Percentiles rank a stretch among this genome's conserved stretches.
Conservation (phyloP, 371 early-diverging fungal genomes). For the Mortierella sp. region DNA sequence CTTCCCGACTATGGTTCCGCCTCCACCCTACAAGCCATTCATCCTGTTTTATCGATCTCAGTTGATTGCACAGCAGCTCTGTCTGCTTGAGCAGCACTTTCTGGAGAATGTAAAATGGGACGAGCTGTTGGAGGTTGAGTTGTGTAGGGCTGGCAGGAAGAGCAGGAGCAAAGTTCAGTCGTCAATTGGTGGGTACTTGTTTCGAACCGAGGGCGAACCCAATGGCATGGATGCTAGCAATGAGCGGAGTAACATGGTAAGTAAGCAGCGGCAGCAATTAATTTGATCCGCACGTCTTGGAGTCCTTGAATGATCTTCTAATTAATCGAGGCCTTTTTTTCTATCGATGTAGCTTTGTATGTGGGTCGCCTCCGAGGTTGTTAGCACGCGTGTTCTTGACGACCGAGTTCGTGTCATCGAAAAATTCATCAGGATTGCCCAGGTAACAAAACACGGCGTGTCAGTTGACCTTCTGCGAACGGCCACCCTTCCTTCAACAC, state of each 20-base stretch:
- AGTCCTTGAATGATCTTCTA: neutral
- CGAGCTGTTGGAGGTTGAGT: constrained; percentile 67
- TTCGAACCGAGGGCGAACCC: constrained; percentile 17
- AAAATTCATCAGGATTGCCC: constrained; percentile 80
- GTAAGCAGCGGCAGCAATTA: neutral
- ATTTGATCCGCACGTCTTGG: neutral
- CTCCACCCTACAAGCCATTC: constrained; percentile 59
- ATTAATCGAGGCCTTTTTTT: neutral
- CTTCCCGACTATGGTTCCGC: neutral
- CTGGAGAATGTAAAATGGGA: constrained; percentile 69
- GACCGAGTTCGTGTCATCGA: constrained; percentile 77
- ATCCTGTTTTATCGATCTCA: constrained; percentile 72
- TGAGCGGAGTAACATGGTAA: constrained; percentile 54
- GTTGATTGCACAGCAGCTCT: constrained; percentile 70
- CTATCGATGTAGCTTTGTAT: constrained; percentile 19
- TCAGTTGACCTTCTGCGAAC: no score
- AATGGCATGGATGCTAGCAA: constrained; percentile 50
- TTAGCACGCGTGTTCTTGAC: constrained; percentile 66
- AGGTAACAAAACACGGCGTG: constrained; percentile 61
- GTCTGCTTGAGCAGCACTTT: constrained; percentile 67
- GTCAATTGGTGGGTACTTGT: constrained; percentile 36
- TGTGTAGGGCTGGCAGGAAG: constrained; percentile 54
- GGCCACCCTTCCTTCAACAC: no score
- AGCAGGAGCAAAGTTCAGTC: constrained; percentile 22
- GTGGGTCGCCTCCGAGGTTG: constrained; percentile 82